phyloP scores from a whole-genome alignment of 805 yeast genomes.

The Kuraishia capsulata region DNA sequence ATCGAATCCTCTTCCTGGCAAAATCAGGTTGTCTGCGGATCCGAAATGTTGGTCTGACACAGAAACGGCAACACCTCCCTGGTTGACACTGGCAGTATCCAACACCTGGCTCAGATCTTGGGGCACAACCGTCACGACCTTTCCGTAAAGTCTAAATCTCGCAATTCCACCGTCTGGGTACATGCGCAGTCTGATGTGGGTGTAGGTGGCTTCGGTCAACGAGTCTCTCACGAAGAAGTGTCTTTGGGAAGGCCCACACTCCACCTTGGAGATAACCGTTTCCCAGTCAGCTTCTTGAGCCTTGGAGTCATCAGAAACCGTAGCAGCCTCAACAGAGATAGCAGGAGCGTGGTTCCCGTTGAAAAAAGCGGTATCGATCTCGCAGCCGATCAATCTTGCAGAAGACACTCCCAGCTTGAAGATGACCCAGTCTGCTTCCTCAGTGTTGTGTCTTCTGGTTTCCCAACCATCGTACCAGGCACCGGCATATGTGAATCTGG shows the following conservation, averaged over 20 bases:
- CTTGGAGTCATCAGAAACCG: conserved; percentile 24
- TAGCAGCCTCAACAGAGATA: conserved; percentile 72
- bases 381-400: conserved; percentile 74
- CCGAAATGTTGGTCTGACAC: conserved; percentile 93
- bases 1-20: conserved; percentile 93
- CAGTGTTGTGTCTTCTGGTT: conserved; percentile 86
- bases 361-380: conserved; percentile 89
- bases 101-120: conserved; percentile 32
- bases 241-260: conserved; percentile 84
- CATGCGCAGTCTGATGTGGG: conserved; percentile 81
- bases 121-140: conserved; percentile 65
- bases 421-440: conserved; percentile 81
- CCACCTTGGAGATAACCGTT: conserved; percentile 53
- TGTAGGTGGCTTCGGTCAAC: conserved; percentile 54
- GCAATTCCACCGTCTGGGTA: conserved; percentile 99
- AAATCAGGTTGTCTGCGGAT: conserved; percentile 75
- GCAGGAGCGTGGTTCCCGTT: conserved; percentile 93
- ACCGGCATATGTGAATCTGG: conserved; percentile 73
- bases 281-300: conserved; percentile 50
- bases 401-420: conserved; percentile 75
- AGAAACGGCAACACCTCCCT: conserved; percentile 83
- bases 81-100: conserved; percentile 74
- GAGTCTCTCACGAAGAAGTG: conserved; percentile 66
- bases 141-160: conserved; percentile 82
- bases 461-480: conserved; percentile 99